phyloP scores from a whole-genome alignment of 2,329 filamentous ascomycete genomes.

The Arthroderma uncinatum region DNA sequence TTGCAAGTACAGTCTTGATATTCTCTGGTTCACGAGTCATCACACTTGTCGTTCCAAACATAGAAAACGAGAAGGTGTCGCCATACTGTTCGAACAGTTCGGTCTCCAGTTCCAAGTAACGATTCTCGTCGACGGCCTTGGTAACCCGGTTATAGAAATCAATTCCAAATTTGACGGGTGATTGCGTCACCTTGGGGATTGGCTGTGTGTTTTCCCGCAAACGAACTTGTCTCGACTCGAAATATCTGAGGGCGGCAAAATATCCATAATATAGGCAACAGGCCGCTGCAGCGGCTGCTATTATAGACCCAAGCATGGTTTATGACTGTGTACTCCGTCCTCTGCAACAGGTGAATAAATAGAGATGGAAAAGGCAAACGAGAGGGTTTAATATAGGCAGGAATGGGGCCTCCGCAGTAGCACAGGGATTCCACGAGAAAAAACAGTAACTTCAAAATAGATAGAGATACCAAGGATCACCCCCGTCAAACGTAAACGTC shows the following conservation, averaged over 20 bases:
- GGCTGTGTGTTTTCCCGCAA: conserved; percentile 10
- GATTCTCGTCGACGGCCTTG: conserved; percentile 5
- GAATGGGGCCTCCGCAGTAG: no score
- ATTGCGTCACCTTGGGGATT: not conserved
- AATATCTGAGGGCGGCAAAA: conserved; percentile 1
- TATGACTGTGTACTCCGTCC: not conserved
- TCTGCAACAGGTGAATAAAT: not conserved
- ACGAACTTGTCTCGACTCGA: conserved; percentile 9
- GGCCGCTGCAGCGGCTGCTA: not conserved
- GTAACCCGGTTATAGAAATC: conserved; percentile 6
- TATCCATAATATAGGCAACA: conserved; percentile 9
- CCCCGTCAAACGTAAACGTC: no score
- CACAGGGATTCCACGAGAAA: no score
- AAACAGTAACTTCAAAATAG: no score
- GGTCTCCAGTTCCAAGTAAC: conserved; percentile 3
- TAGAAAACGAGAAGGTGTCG: conserved; percentile 11
- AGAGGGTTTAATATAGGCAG: no score
- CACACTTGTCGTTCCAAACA: conserved; percentile 34
- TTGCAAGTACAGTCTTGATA: conserved; percentile 76
- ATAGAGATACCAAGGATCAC: no score
- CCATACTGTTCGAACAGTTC: conserved; percentile 9
- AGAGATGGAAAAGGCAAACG: not conserved
- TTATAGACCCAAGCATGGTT: not conserved
- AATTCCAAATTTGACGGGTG: conserved; percentile 9
- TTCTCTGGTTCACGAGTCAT: conserved; percentile 79